phyloP scores from a whole-genome alignment of 495 filamentous ascomycete species.

The Neurospora sp. region DNA sequence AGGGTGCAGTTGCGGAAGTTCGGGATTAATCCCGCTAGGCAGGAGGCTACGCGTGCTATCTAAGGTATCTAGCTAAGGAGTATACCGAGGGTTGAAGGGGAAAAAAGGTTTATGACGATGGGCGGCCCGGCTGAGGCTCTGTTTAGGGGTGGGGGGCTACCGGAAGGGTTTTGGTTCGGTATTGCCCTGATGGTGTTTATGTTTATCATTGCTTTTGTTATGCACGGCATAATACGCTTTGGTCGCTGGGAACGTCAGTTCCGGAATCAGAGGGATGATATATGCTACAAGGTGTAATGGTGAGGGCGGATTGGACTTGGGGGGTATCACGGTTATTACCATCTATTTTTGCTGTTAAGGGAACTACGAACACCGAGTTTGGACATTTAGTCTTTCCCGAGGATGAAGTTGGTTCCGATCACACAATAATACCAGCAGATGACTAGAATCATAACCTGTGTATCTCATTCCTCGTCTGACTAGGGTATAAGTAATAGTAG shows the following conservation, averaged over 20 bases:
- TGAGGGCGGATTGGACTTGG: neutral
- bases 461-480: neutral
- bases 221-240: neutral
- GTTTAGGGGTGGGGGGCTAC: neutral
- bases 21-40: constrained; percentile 34
- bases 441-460: neutral
- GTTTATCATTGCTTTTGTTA: neutral
- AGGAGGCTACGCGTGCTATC: neutral
- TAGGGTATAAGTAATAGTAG: neutral
- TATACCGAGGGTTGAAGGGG: neutral
- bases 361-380: neutral
- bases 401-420: neutral
- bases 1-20: constrained; percentile 79
- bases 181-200: neutral
- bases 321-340: neutral
- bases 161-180: neutral
- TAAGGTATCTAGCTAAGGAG: neutral
- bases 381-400: neutral
- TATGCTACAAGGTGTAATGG: neutral
- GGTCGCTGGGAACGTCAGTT: neutral
- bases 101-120: neutral
- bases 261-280: neutral
- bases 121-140: neutral
- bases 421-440: neutral
- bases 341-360: neutral